These are phyloP conservation scores for Raddia guianensis DNA, from an alignment of 176 grass and related monocot genomes.

Conservation along the genomic window DNA sequence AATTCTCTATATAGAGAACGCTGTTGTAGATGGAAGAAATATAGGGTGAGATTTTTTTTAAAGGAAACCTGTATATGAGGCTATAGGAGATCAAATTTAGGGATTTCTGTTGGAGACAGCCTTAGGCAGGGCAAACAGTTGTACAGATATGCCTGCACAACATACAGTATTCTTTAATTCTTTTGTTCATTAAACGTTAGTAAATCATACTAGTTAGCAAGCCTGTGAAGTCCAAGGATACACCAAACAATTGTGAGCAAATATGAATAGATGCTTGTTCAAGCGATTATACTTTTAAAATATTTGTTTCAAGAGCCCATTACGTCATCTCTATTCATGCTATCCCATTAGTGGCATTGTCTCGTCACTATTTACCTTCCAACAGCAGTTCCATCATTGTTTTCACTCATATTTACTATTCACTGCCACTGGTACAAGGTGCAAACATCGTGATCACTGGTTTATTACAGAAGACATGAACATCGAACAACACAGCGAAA, in stretches of 20 bases:
- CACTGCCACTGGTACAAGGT: neutral
- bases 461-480: neutral
- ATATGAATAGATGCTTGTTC: neutral
- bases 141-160: slow-evolving; percentile 36
- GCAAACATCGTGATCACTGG: neutral
- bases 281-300: neutral
- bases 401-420: too few relatives aligned
- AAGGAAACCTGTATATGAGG: too few relatives aligned
- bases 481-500: neutral
- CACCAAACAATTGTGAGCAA: neutral
- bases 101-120: too few relatives aligned
- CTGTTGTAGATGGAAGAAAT: too few relatives aligned
- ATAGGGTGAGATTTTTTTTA: too few relatives aligned
- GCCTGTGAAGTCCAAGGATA: slow-evolving; percentile 16
- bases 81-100: too few relatives aligned
- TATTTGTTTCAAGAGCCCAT: too few relatives aligned
- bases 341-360: too few relatives aligned
- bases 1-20: too few relatives aligned
- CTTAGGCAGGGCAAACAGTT: slow-evolving; percentile 21
- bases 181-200: slow-evolving; percentile 29
- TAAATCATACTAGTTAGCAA: slow-evolving; percentile 1
- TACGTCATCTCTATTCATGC: too few relatives aligned
- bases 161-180: slow-evolving; percentile 42
- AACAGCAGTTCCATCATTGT: too few relatives aligned
- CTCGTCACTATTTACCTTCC: too few relatives aligned